Conservation (phyloP, 805 yeast species). For the Crinitomyces ghanaensis region DNA sequence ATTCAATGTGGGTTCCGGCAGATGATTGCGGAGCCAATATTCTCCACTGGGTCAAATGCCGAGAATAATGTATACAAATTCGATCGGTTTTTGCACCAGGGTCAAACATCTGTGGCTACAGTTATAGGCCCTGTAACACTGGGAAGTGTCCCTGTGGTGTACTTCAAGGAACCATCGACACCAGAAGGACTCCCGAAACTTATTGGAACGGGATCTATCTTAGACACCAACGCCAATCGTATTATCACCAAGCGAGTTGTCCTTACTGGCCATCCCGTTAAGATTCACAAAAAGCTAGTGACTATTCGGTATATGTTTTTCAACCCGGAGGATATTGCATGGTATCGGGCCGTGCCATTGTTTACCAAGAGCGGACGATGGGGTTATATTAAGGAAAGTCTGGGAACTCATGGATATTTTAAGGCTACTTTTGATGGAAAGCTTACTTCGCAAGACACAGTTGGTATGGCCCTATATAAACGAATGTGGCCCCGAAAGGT, state of each 20-base stretch:
- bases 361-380: constrained; percentile 88
- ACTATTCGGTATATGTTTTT: constrained; percentile 97
- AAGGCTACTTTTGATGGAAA: constrained; percentile 91
- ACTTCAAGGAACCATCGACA: constrained; percentile 55
- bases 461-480: constrained; percentile 89
- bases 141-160: constrained; percentile 67
- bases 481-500: constrained; percentile 92
- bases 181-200: constrained; percentile 38
- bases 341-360: constrained; percentile 84
- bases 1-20: constrained; percentile 94
- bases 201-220: constrained; percentile 82
- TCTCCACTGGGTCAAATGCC: constrained; percentile 57
- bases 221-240: constrained; percentile 76
- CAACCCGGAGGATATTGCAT: constrained; percentile 75
- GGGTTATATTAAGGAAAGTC: constrained; percentile 87
- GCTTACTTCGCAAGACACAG: constrained; percentile 80
- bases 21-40: constrained; percentile 68
- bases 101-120: constrained; percentile 65
- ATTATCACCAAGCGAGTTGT: constrained; percentile 79
- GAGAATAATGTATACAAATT: constrained; percentile 80
- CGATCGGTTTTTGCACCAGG: constrained; percentile 75
- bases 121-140: constrained; percentile 80
- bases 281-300: constrained; percentile 84
- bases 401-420: constrained; percentile 98
- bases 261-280: constrained; percentile 88